A percentile compares a stretch with the other conserved stretches of the same genome.
phyloP scores from a whole-genome alignment of 768 basidiomycete genomes.

The Lactifluus piperatus region DNA sequence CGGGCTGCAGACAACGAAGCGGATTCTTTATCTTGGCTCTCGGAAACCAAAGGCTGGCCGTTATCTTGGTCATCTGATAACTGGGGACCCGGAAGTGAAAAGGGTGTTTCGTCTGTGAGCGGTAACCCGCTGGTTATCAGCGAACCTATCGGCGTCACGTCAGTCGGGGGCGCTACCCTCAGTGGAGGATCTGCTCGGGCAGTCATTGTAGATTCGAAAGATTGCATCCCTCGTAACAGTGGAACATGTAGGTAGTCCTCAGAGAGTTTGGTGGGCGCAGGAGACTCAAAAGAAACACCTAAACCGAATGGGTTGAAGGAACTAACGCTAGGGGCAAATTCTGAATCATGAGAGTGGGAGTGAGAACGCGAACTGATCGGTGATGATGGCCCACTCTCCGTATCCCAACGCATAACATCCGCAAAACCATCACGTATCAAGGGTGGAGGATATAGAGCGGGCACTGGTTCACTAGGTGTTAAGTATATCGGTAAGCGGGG shows the following conservation, averaged over 20 bases:
- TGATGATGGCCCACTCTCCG: slow-evolving; percentile 29
- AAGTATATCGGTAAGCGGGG: slow-evolving; percentile 31
- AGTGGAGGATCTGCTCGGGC: slow-evolving; percentile 45
- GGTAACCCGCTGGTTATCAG: neutral
- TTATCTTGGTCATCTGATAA: slow-evolving; percentile 10
- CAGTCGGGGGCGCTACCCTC: neutral
- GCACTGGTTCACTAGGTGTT: neutral
- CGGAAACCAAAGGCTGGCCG: neutral
- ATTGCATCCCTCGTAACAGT: slow-evolving; percentile 74
- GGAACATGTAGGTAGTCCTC: slow-evolving; percentile 32
- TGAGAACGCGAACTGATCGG: slow-evolving; percentile 30
- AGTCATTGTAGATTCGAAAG: slow-evolving; percentile 76
- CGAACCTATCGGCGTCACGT: neutral
- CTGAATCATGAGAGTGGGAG: slow-evolving; percentile 1
- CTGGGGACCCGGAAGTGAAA: neutral
- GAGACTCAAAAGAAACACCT: slow-evolving; percentile 54
- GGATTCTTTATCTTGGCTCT: slow-evolving; percentile 7
- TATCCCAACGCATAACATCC: slow-evolving; percentile 55
- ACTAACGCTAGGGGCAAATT: slow-evolving; percentile 20
- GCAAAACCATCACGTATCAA: slow-evolving; percentile 48
- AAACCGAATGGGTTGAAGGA: slow-evolving; percentile 55
- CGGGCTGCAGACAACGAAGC: slow-evolving; percentile 2
- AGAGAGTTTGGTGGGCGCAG: slow-evolving; percentile 42
- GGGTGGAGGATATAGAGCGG: slow-evolving; percentile 21
- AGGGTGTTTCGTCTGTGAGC: neutral